Evolutionary conservation across 164 flowering plant genomes (phyloP).

Genomic region (Vitis rupestris): DNA sequence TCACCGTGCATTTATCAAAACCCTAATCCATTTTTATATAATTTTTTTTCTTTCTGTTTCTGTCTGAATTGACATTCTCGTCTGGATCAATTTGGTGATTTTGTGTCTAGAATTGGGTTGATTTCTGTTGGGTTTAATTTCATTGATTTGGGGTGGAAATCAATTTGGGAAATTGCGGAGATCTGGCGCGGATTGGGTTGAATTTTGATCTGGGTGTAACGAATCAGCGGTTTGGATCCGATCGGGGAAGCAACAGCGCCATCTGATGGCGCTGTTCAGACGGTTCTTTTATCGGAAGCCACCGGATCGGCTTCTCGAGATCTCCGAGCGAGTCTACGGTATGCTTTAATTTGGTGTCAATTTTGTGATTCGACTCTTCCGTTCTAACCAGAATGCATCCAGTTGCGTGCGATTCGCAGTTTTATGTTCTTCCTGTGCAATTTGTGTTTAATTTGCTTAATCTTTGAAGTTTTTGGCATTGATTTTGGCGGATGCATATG

Average conservation of each 20-base stretch:
- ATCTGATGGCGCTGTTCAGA: conserved; percentile 94
- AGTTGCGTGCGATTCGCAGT: neutral
- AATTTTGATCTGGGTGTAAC: conserved; percentile 20
- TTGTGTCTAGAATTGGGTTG: neutral
- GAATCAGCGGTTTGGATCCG: conserved; percentile 55
- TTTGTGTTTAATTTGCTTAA: neutral
- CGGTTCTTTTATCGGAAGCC: conserved; percentile 87
- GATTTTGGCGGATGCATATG: neutral
- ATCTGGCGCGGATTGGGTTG: conserved; percentile 18
- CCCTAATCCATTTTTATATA: neutral
- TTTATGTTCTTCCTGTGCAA: neutral
- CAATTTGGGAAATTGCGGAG: conserved; percentile 11
- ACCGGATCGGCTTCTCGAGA: conserved; percentile 94
- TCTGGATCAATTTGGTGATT: neutral
- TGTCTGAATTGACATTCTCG: neutral
- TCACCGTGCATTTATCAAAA: neutral
- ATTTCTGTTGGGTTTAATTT: neutral
- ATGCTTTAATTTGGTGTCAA: conserved; percentile 1
- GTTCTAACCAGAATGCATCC: neutral
- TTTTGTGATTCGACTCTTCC: neutral
- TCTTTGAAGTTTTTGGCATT: neutral
- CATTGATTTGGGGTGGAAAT: conserved; percentile 7
- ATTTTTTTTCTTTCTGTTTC: neutral
- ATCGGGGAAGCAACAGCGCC: conserved; percentile 70
- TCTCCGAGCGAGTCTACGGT: conserved; percentile 95